Evolutionary conservation across 306 rosid genomes (phyloP).

Genomic region (Morella rubra): DNA sequence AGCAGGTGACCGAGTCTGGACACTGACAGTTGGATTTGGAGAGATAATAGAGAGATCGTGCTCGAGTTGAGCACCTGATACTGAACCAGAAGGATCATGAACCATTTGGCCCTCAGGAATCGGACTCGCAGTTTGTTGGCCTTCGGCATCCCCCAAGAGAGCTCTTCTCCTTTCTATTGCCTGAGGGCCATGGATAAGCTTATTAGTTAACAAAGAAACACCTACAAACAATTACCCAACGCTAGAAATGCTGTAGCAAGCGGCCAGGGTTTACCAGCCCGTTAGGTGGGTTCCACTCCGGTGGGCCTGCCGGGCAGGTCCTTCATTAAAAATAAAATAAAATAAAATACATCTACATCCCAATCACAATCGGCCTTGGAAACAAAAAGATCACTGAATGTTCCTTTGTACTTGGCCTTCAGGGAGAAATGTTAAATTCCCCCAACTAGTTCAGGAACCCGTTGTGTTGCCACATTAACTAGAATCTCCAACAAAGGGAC

Average conservation of each 20-base stretch:
- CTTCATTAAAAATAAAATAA: too few relatives aligned
- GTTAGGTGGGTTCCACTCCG: too few relatives aligned
- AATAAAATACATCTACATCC: too few relatives aligned
- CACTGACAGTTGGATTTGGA: slow-evolving; percentile 15
- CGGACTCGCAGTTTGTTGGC: slow-evolving; percentile 36
- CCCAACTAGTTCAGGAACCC: too few relatives aligned
- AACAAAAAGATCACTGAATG: not conserved
- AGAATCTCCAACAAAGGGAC: too few relatives aligned
- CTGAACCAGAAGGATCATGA: slow-evolving; percentile 13
- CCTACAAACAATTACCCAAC: slow-evolving; percentile 13
- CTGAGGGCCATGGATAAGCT: slow-evolving; percentile 27
- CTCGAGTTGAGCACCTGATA: slow-evolving; percentile 5
- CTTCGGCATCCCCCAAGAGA: slow-evolving; percentile 43
- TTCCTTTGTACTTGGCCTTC: slow-evolving; percentile 27
- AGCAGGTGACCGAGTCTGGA: slow-evolving; percentile 12
- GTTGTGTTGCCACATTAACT: too few relatives aligned
- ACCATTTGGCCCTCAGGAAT: slow-evolving; percentile 25
- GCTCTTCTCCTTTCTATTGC: slow-evolving; percentile 78
- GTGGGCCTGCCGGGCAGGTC: too few relatives aligned
- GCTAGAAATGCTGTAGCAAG: not conserved
- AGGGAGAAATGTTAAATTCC: not conserved
- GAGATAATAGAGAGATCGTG: slow-evolving; percentile 26
- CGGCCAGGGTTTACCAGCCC: too few relatives aligned
- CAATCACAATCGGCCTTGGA: too few relatives aligned
- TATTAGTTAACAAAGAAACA: slow-evolving; percentile 27